Evolutionary conservation across 805 yeast genomes (phyloP).

Genomic region (Cyberlindnera suaveolens): DNA sequence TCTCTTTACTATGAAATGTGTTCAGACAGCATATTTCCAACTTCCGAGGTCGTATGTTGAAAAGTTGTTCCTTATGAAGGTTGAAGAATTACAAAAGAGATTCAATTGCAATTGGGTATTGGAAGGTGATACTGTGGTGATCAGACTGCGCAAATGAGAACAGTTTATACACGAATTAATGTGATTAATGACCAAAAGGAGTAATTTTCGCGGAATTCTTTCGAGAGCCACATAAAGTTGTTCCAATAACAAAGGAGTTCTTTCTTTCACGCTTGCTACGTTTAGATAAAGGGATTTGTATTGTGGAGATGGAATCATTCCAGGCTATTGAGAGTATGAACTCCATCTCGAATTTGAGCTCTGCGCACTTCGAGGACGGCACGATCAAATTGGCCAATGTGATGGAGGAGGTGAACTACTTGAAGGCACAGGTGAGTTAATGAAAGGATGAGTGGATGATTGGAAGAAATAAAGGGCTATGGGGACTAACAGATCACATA

Average conservation of each 20-base stretch:
- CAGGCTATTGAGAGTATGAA: constrained; percentile 24
- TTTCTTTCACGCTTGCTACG: too few species aligned
- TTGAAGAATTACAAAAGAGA: constrained; percentile 1
- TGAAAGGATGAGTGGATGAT: too few species aligned
- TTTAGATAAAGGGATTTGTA: too few species aligned
- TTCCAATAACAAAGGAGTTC: too few species aligned
- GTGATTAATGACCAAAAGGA: too few species aligned
- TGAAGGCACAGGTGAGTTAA: constrained; percentile 26
- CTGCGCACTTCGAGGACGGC: constrained; percentile 37
- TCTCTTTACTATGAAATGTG: constrained; percentile 26
- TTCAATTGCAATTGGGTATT: constrained; percentile 13
- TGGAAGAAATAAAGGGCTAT: too few species aligned
- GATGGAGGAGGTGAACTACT: constrained; percentile 30
- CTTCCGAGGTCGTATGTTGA: constrained; percentile 13
- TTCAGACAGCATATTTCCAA: constrained; percentile 35
- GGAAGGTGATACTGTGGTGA: constrained; percentile 8
- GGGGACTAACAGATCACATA: constrained; percentile 5
- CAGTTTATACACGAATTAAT: neutral
- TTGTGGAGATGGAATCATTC: constrained; percentile 21
- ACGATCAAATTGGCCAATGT: constrained; percentile 29
- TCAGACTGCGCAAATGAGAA: constrained; percentile 6
- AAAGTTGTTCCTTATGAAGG: constrained; percentile 7
- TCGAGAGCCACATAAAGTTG: too few species aligned
- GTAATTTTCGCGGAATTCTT: too few species aligned
- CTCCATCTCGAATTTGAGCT: constrained; percentile 21